Base-by-base conservation (phyloP, 352 stramenopile genomes). In the Pythium phragmiticola region DNA sequence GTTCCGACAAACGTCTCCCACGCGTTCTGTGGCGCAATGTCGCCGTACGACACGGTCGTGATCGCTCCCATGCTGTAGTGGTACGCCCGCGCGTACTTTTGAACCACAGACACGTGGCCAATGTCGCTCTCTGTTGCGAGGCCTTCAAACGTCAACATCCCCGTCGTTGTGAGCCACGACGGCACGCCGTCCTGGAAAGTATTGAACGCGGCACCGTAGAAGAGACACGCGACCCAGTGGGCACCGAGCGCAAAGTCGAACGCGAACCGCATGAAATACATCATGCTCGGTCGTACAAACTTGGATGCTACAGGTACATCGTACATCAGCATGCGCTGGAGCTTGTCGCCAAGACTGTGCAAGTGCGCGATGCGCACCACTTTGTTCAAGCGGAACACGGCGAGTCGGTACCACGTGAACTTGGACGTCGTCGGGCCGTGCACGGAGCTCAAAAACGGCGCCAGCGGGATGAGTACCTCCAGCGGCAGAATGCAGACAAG, bases 51-150 rank as follows among this genome's bases (percentile, higher is more conserved):
- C 1, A 90, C 82, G 0, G 82, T 90, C 26, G 80, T 90, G 61
- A 89, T 87, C n/a, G 82, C 82, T 5, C 80, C 80, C 33, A 90
- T 89, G 48, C 82, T 88, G 48, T 87, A 90, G 61, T 90, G 76
- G 14, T 76, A 80, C 41, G 74, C 80, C 11, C 82, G 82, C 21
- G 79, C 41, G 45, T 89, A 90, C 9, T 71, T 66, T 9, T 74
- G 51, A 2, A 60, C 12, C 4, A 86, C 34, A 2, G 82, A 57
- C 19, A 90, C 66, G 16, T 60, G 59, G 0, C 66, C 69, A 41
- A 90, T 69, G 5, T 74, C 72, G 5, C 46, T 19, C 41, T 77
- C 57, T 23, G 59, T 72, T 1, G 28, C 26, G 23, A 74, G 70
- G 7, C 68, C 73, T 23, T 65, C 46, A 41, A 87, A 86, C 13